Base-by-base conservation (phyloP, 768 basidiomycete genomes). In the Leucogyrophana mollusca region DNA sequence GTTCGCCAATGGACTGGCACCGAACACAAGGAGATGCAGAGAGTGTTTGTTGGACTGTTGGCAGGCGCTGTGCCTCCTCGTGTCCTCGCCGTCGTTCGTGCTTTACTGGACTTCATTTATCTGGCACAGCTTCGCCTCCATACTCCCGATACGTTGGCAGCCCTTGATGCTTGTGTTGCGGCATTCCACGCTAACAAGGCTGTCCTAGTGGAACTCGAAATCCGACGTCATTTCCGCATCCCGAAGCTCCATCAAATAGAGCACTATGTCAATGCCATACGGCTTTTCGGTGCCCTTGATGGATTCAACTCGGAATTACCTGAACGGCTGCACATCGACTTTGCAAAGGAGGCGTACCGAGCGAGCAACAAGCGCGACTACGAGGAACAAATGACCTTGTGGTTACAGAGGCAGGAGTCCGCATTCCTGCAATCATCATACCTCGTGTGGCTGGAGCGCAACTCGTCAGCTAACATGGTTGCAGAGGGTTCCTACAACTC, bases 311-410 rank as follows among this genome's bases (percentile, higher is more conserved):
- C 67, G 0, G 70, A 74, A 52, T 24, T 40, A 0, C 46, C 64
- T 0, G 72, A 74, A 52, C 50, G 58, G 0, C 56, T 66, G 0
- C 69, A 68, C 46, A 66, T 65, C 24, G 57, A 65, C 39, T 55
- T 43, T 27, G 60, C 61, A 0, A 69, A 69, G 46, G 45, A 57
- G 8, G 61, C 55, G 0, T 70, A 56, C 51, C 34, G 57, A 45
- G 50, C 60, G 37, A 55, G 51, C 17, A 55, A 66, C 46, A 13
- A 60, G 17, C 53, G 18, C 30, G 59, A 68, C 11, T 56, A 65
- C 34, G 57, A 25, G 3, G 36, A 55, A 11, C 74, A 74, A 45
- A 77, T 77, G 75, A 64, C 66, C 1, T 21, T 40, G 1, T 73
- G 68, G 68, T 56, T 77, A 0, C 36, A 45, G 2, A 55, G 66